Percentiles rank a stretch among this genome's conserved stretches.
Conservation (phyloP, 306 rosid genomes). For the Macrotyloma uniflorum region DNA sequence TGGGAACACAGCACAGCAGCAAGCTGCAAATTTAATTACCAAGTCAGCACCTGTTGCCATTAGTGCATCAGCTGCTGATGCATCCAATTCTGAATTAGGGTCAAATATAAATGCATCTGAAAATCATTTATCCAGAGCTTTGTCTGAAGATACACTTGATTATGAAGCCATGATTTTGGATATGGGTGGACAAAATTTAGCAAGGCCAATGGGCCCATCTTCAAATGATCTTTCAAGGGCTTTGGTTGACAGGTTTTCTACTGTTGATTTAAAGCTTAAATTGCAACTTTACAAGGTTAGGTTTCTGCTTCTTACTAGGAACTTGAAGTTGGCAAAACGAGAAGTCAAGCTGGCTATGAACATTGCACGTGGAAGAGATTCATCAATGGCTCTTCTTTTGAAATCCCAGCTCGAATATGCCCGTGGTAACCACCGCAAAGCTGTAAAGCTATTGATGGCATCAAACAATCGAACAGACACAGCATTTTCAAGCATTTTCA, state of each 20-base stretch:
- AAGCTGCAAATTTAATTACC: conserved; percentile 56
- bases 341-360: conserved; percentile 97
- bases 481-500: conserved; percentile 73
- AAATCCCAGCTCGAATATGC: conserved; percentile 97
- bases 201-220: conserved; percentile 65
- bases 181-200: conserved; percentile 68
- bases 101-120: conserved; percentile 67
- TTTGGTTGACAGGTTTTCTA: conserved; percentile 68
- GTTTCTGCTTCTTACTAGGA: conserved; percentile 89
- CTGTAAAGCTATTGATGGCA: conserved; percentile 92
- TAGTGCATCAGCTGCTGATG: conserved; percentile 63
- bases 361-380: conserved; percentile 88
- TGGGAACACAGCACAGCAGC: conserved; percentile 63
- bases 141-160: conserved; percentile 83
- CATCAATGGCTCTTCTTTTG: conserved; percentile 90
- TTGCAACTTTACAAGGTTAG: conserved; percentile 92
- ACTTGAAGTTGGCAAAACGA: conserved; percentile 90
- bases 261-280: conserved; percentile 85
- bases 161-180: conserved; percentile 71
- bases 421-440: conserved; percentile 96
- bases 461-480: conserved; percentile 79
- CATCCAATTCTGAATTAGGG: conserved; percentile 70
- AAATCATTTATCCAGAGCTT: conserved; percentile 64
- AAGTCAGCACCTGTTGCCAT: conserved; percentile 66
- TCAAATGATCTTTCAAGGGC: conserved; percentile 71